Evolutionary conservation across 176 grass and related monocot genomes (phyloP), one percentile per base, ranked within the genome.

Genomic region (Aegilops tauschii): DNA sequence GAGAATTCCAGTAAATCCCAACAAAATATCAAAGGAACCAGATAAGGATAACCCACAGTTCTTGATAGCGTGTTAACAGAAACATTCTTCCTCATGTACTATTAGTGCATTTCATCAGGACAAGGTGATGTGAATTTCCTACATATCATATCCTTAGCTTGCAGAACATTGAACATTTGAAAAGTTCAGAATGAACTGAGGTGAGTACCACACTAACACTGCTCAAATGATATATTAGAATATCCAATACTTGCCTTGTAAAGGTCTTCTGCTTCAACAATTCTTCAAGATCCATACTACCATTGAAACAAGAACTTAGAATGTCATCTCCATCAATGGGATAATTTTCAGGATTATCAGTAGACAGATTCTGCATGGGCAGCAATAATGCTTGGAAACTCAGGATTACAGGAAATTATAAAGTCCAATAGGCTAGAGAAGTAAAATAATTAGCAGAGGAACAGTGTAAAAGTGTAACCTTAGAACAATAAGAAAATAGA

Each of bases 241-340:
- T 72, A 66, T 44, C n/a, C 47, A 54, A 82, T 88, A 82, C 86
- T 86, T 89, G 79, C 90, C 90, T 92, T 47, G 86, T 83, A 83
- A 89, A 89, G 18, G 86, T 92, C n/a, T 32, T 89, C 65, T 75
- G 79, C 73, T 86, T 89, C 86, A 92, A 79, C 82, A 92, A 66
- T 32, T 89, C 82, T 86, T 89, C 90, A 73, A 92, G 79, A 66
- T 83, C 79, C 12, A 78, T 81, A 17, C 36, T 21, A 37, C 27
- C 59, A 83, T 44, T 18, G n/a, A 20, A 76, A 82, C 63, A 73
- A 85, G 30, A 88, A 28, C 42, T 84, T 82, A 68, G 71, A 25
- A 45, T 61, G 25, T 17, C 73, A 76, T 86, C 80, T 73, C 61
- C 73, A 73, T 81, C 77, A 27, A 80, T 81, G 59, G 56, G 25